These are phyloP conservation scores for Penicillium polonicum DNA, from an alignment of 2,329 filamentous ascomycete genomes.

Conservation along the genomic window DNA sequence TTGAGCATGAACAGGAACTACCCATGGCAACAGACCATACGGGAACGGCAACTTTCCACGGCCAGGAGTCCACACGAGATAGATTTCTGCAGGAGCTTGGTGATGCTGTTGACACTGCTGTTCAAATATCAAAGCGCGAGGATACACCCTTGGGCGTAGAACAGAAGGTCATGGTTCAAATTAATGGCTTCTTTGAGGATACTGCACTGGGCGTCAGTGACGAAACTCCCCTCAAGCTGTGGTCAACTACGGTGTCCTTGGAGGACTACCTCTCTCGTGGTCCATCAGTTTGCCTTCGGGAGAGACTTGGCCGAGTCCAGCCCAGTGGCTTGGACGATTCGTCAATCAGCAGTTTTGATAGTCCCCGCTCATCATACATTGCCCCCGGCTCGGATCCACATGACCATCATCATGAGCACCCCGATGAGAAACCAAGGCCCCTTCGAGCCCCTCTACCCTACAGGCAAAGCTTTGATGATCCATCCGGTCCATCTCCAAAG, in stretches of 20 bases:
- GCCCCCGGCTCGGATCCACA: conserved; percentile 8
- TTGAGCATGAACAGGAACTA: conserved; percentile 36
- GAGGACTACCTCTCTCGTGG: conserved; percentile 57
- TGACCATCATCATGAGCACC: not conserved
- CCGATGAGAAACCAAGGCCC: conserved; percentile 8
- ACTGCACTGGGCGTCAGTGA: conserved; percentile 54
- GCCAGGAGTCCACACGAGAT: conserved; percentile 29
- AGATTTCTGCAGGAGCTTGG: conserved; percentile 29
- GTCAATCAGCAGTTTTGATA: conserved; percentile 33
- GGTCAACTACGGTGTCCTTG: conserved; percentile 31
- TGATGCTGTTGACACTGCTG: conserved; percentile 20
- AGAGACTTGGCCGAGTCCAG: conserved; percentile 47
- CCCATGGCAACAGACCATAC: conserved; percentile 34
- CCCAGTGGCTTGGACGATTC: conserved; percentile 30
- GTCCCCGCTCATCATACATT: conserved; percentile 25
- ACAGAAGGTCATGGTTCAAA: conserved; percentile 56
- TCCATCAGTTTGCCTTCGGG: conserved; percentile 55
- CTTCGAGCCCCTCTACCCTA: conserved; percentile 23
- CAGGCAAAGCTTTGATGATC: conserved; percentile 26
- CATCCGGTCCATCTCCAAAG: conserved; percentile 21
- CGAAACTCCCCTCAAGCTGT: conserved; percentile 35
- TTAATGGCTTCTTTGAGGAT: conserved; percentile 64
- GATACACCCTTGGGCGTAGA: conserved; percentile 53
- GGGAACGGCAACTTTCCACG: conserved; percentile 33
- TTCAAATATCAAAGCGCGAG: conserved; percentile 26